phyloP scores from a whole-genome alignment of 177 flowering plant species.

The Vitis hybrid region DNA sequence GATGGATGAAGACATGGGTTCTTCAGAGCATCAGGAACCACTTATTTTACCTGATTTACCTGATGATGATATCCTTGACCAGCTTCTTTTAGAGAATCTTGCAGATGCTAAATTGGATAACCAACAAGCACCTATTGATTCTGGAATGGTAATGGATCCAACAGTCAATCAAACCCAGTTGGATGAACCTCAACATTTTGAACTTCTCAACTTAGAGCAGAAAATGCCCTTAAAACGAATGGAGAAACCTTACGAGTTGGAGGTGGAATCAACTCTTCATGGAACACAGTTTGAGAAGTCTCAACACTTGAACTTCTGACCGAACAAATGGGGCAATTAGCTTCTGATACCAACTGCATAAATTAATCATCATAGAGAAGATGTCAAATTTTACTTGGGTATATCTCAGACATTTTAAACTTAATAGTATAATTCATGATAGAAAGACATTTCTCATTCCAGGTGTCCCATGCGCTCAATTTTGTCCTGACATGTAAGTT shows the following conservation, averaged over 20 bases:
- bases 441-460: neutral
- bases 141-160: slow-evolving; percentile 26
- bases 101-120: slow-evolving; percentile 1
- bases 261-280: neutral
- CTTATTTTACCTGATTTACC: slow-evolving; percentile 44
- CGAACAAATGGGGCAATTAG: slow-evolving; percentile 33
- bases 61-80: slow-evolving; percentile 49
- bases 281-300: slow-evolving; percentile 7
- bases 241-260: slow-evolving; percentile 16
- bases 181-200: slow-evolving; percentile 14
- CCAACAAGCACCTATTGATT: slow-evolving; percentile 1
- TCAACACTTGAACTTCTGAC: slow-evolving; percentile 29
- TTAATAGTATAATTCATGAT: neutral
- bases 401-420: neutral
- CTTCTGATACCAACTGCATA: slow-evolving; percentile 11
- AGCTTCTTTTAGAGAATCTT: slow-evolving; percentile 45
- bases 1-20: slow-evolving; percentile 37
- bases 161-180: slow-evolving; percentile 1
- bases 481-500: neutral
- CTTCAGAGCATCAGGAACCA: slow-evolving; percentile 35
- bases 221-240: slow-evolving; percentile 1
- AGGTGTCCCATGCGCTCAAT: neutral
- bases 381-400: neutral
- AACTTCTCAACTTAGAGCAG: neutral
- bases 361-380: neutral